Base-by-base conservation (phyloP, 78 protist genomes). In the Dictyostelium purpureum region DNA sequence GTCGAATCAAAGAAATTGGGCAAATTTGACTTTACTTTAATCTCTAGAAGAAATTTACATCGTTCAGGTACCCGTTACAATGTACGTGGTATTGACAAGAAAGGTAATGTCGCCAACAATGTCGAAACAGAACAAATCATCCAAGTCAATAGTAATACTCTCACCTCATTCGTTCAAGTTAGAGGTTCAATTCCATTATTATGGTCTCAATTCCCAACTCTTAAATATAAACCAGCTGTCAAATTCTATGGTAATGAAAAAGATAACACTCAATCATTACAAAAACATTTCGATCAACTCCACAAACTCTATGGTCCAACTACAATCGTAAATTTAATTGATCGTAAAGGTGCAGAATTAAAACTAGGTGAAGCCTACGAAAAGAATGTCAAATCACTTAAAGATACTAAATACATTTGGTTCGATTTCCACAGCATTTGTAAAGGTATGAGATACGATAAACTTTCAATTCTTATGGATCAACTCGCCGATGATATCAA, bases 361-460 rank as follows among this genome's bases (percentile, higher is more conserved):
- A 59, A 35, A 31, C 90, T 95, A 24, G 83, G 88, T 43, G 79
- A 85, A 26, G 85, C 80, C 37, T 95, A 76, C 37, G 97, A 77
- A 45, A 43, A 77, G 63, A 21, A 37, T 33, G 87, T 82, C 24
- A 63, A 79, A 43, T 12, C 21, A 0, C 0, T 52, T 11, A 71
- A 74, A 35, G 18, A 63, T 21, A 56, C 38, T 24, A 78, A 88
- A 26, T 94, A 78, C 28, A 52, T 94, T 42, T 81, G 94, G 89
- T 94, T 88, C 24, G 96, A 94, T 57, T 94, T 89, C 90, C 96
- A 94, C 76, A 70, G 52, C 19, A 73, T 69, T 59, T 80, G 89
- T 26, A 70, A 83, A 28, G 93, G 93, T 19, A 93, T 82, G 90
- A 67, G 88, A 45, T 91, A 77, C 42, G 95, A 77, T 40, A 77